phyloP scores from a whole-genome alignment of 2,329 filamentous ascomycete species.

The Penicillium polonicum region DNA sequence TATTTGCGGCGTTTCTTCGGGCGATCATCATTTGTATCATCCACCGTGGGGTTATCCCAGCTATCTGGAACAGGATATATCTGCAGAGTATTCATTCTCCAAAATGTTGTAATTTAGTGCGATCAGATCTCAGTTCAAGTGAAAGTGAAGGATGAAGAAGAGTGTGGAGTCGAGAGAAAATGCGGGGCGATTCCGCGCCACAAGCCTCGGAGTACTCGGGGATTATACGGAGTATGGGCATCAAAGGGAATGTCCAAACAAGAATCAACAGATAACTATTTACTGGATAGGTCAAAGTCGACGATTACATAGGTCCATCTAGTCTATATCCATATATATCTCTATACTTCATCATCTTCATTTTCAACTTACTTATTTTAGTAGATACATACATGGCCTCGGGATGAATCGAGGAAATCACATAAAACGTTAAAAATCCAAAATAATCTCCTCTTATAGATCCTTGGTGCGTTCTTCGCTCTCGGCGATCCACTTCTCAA shows the following conservation, averaged over 20 bases:
- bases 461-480: slow-evolving; percentile 55
- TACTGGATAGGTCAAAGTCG: too few relatives aligned
- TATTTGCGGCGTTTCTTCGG: slow-evolving; percentile 62
- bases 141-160: slow-evolving; percentile 3
- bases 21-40: slow-evolving; percentile 31
- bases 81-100: slow-evolving; percentile 7
- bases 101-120: not conserved
- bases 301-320: not conserved
- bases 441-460: slow-evolving; percentile 30
- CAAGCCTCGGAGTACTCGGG: too few relatives aligned
- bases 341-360: not conserved
- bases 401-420: not conserved
- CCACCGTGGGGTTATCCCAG: slow-evolving; percentile 10
- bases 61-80: not conserved
- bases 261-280: not conserved
- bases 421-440: not conserved
- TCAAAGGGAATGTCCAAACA: too few relatives aligned
- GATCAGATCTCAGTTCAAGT: not conserved
- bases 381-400: not conserved
- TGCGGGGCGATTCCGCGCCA: slow-evolving; percentile 18
- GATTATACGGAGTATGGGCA: too few relatives aligned
- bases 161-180: not conserved
- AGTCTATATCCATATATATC: not conserved
- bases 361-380: not conserved
- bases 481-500: slow-evolving; percentile 55